Evolutionary conservation across 1,139 yeast genomes (phyloP), one percentile per base, ranked within the genome.

Genomic region (Debaryomyces singareniensis): DNA sequence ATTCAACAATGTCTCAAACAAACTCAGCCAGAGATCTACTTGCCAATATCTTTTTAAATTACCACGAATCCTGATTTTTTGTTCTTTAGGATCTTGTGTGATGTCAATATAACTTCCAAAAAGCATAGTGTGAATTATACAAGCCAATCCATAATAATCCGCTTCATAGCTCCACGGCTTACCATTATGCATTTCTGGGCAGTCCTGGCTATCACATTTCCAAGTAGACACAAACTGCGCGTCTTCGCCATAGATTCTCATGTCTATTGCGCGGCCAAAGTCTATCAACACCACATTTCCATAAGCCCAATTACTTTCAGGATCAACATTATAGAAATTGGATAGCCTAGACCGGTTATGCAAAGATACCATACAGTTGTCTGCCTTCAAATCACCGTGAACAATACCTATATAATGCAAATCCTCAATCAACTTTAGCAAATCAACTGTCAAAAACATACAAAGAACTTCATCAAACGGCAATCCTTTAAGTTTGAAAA

Each of bases 311-410:
- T 71, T 71, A 5, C 44, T 36, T 1, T 29, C 28, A 0, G 73
- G 71, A 16, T 18, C 21, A 18, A 52, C 46, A 9, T 55, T 39
- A 27, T 45, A 43, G 41, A 61, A 69, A 18, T 52, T 61, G 25
- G 42, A 28, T 37, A 53, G 49, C 2, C 40, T 40, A 5, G 34
- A 38, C 4, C 45, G 38, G 2, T 35, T 29, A 21, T 59, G 60
- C 25, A 84, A 66, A 25, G 82, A 55, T 0, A 86, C 50, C 95
- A 89, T 83, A 41, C 93, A 82, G 47, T 87, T 87, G 38, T 85
- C 95, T 0, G 95, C 82, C 46, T 82, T 84, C 34, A 87, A 55
- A 49, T 86, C 95, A 1, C 96, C 94, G 55, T 89, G 96, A 11
- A 89, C 61, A 1, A 87, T 74, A 0, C 80, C 79, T 9, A 71